Evolutionary conservation across 768 basidiomycete species (phyloP).

Genomic region (Auriscalpium orientale): DNA sequence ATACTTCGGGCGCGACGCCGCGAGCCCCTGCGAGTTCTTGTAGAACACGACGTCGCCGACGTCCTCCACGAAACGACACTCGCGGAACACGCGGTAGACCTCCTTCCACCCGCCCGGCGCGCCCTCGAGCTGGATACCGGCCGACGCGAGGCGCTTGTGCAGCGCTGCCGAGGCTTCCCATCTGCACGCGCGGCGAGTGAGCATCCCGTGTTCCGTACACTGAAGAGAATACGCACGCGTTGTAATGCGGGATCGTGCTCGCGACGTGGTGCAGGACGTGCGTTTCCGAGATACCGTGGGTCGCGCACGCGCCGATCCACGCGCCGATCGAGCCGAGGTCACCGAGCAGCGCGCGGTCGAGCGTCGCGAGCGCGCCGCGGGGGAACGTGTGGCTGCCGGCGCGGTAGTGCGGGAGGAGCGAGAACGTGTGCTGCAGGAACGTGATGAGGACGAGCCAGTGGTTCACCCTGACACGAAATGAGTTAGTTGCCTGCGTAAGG

Average conservation of each 20-base stretch:
- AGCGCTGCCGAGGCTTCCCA: slow-evolving; percentile 90
- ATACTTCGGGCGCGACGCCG: slow-evolving; percentile 58
- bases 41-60: slow-evolving; percentile 87
- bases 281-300: slow-evolving; percentile 91
- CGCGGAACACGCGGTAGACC: slow-evolving; percentile 65
- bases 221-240: slow-evolving; percentile 43
- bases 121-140: slow-evolving; percentile 58
- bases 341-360: slow-evolving; percentile 77
- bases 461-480: slow-evolving; percentile 50
- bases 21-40: slow-evolving; percentile 80
- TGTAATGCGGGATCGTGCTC: slow-evolving; percentile 94
- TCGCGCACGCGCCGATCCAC: slow-evolving; percentile 77
- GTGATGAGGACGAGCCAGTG: slow-evolving; percentile 96
- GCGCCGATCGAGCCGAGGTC: slow-evolving; percentile 73
- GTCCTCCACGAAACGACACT: slow-evolving; percentile 94
- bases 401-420: slow-evolving; percentile 89
- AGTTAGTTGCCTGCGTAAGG: slow-evolving; percentile 26
- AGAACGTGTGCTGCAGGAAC: slow-evolving; percentile 98
- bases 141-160: slow-evolving; percentile 56
- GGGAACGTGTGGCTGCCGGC: slow-evolving; percentile 85
- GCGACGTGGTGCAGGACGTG: slow-evolving; percentile 88
- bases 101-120: slow-evolving; percentile 73
- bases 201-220: neutral
- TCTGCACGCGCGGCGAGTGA: slow-evolving; percentile 25
- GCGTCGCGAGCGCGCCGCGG: slow-evolving; percentile 86